A percentile compares a stretch with the other conserved stretches of the same genome.
Conservation (phyloP, 345 rosid genomes). For the Eucalyptus sp. region DNA sequence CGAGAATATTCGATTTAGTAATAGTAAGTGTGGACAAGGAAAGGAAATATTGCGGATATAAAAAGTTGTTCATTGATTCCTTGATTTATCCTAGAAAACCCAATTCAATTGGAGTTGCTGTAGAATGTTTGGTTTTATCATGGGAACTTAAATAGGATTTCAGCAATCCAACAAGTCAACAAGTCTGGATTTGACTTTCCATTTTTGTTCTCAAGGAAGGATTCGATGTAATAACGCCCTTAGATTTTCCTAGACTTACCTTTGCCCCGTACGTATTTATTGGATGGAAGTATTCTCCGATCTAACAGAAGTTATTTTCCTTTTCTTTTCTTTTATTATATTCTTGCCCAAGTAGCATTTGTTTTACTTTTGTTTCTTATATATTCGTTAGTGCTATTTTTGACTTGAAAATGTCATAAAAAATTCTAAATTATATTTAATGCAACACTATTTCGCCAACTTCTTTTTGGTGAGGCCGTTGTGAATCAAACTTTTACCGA, state of each 20-base stretch:
- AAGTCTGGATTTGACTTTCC: neutral
- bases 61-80: neutral
- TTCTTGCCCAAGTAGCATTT: neutral
- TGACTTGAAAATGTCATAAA: neutral
- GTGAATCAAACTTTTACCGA: neutral
- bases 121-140: too few species aligned
- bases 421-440: neutral
- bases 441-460: neutral
- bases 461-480: neutral
- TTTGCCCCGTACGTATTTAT: neutral
- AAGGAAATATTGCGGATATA: neutral
- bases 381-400: too few species aligned
- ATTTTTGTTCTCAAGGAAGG: neutral
- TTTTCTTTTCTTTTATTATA: neutral
- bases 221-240: neutral
- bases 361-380: neutral
- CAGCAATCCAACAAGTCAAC: neutral
- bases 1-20: neutral
- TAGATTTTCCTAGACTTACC: neutral
- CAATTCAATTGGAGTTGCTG: neutral
- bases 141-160: too few species aligned
- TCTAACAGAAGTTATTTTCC: neutral
- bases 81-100: neutral
- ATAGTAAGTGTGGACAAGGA: neutral
- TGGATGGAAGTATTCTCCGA: neutral